Evolutionary conservation across 495 filamentous ascomycete species (phyloP).

Genomic region (Penicillium nucicola): DNA sequence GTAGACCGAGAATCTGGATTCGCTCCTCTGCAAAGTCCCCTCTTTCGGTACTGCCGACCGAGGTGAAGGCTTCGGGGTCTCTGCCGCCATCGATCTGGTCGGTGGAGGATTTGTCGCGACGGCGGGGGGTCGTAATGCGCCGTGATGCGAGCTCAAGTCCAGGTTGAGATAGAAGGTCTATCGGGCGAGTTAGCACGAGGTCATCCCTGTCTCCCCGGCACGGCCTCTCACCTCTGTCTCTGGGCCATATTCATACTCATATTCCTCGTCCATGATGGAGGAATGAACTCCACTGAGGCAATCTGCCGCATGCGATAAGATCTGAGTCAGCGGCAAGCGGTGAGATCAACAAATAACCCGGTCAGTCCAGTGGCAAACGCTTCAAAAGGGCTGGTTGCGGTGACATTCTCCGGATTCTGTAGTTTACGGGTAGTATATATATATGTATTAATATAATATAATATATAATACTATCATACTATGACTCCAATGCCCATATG

Average conservation of each 20-base stretch:
- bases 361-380: neutral
- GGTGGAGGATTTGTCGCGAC: conserved; percentile 19
- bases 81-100: conserved; percentile 11
- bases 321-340: conserved; percentile 11
- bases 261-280: conserved; percentile 34
- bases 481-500: too few species aligned
- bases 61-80: conserved; percentile 9
- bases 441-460: too few species aligned
- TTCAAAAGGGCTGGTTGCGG: too few species aligned
- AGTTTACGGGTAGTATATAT: neutral
- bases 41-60: conserved; percentile 24
- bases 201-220: too few species aligned
- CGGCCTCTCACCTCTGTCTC: conserved; percentile 61
- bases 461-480: too few species aligned
- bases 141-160: conserved; percentile 47
- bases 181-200: neutral
- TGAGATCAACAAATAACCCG: neutral
- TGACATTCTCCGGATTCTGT: too few species aligned
- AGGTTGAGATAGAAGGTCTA: conserved; percentile 56
- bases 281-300: too few species aligned
- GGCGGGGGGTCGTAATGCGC: conserved; percentile 34
- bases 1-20: conserved; percentile 81
- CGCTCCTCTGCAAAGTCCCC: conserved; percentile 26
- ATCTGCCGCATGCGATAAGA: too few species aligned
- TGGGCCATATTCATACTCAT: conserved; percentile 60